phyloP scores from a whole-genome alignment of 441 rosid species.

The Iberis amara region DNA sequence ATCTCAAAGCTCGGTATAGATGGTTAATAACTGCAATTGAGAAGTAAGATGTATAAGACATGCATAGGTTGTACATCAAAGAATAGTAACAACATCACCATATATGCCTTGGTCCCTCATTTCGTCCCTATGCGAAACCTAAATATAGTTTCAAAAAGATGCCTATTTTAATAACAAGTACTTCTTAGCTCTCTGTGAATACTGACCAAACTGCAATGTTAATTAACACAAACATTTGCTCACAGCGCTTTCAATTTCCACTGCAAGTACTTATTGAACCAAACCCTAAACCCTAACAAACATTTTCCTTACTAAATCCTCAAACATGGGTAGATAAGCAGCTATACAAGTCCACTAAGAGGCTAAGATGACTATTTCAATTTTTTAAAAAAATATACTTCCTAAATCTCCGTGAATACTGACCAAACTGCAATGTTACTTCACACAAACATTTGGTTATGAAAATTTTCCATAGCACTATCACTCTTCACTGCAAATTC shows the following conservation, averaged over 20 bases:
- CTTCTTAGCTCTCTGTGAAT: background rate
- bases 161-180: background rate
- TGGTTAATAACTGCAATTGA: background rate
- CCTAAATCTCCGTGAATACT: background rate
- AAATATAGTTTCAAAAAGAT: too few relatives aligned
- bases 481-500: background rate
- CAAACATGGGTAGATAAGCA: background rate
- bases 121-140: background rate
- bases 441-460: background rate
- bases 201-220: background rate
- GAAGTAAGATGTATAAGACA: background rate
- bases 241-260: background rate
- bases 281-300: background rate
- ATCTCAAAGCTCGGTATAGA: background rate
- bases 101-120: background rate
- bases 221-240: background rate
- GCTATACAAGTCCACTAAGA: conserved; percentile 1
- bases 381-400: too few relatives aligned
- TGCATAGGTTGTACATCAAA: background rate
- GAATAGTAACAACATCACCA: background rate
- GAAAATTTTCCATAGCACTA: background rate
- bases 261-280: background rate
- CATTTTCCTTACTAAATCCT: background rate
- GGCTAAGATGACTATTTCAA: background rate
- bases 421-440: background rate